Base-by-base conservation (phyloP, 495 filamentous ascomycete genomes). In the Podospora conica region DNA sequence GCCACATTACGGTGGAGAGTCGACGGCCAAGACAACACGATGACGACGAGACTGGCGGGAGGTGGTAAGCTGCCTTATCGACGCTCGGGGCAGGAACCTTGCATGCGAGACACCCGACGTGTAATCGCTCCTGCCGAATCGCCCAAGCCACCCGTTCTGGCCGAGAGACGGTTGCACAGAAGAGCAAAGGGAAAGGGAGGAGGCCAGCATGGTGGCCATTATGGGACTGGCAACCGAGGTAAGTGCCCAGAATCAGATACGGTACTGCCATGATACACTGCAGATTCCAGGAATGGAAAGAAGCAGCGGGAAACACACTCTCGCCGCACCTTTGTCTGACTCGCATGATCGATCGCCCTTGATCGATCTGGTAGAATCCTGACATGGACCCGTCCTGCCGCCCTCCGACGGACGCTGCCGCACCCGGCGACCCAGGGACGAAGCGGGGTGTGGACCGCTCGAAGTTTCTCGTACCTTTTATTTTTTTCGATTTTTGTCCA, bases 301-400 rank as follows among this genome's bases (percentile, higher is more conserved):
- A 63, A 54, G 31, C 23, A n/a, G n/a, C n/a, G 58, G 58, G 54
- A 56, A 5, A 57, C 64, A 28, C 64, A 56, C 22, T 33, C 10
- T 33, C 67, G 61, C 67, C 60, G 68, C 65, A 69, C 65, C 63
- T 66, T 31, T 24, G 48, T 60, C 63, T 69, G 53, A 64, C 68
- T 64, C 64, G 67, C 67, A 69, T 66, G 65, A 70, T 68, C 65
- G 65, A 70, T n/a, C n/a, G n/a, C n/a, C n/a, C n/a, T n/a, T n/a
- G n/a, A n/a, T n/a, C n/a, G n/a, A n/a, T n/a, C n/a, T n/a, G n/a
- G n/a, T n/a, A n/a, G n/a, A n/a, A n/a, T n/a, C n/a, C n/a, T n/a
- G n/a, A n/a, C n/a, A n/a, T n/a, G n/a, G n/a, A n/a, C n/a, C n/a
- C n/a, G n/a, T n/a, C n/a, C n/a, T n/a, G n/a, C n/a, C n/a, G n/a